These are phyloP conservation scores for Acarospora socialis DNA, from an alignment of 2,329 filamentous ascomycete genomes.

Conservation along the genomic window DNA sequence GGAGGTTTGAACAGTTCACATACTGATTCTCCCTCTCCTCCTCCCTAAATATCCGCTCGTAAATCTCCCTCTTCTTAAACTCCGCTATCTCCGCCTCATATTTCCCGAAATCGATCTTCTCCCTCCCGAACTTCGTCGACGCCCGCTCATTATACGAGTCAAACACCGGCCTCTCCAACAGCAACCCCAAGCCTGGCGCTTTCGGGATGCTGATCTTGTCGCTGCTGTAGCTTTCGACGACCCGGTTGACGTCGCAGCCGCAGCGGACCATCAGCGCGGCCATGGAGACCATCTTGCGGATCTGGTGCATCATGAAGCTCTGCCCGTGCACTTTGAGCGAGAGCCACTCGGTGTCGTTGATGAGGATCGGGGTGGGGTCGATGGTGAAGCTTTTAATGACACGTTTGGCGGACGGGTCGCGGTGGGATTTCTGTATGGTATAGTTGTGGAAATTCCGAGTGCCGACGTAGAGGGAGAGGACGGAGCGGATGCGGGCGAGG, in stretches of 20 bases:
- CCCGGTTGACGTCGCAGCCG: constrained; percentile 57
- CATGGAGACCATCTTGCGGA: constrained; percentile 98
- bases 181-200: constrained; percentile 72
- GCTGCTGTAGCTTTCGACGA: constrained; percentile 57
- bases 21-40: constrained; percentile 10
- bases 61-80: constrained; percentile 29
- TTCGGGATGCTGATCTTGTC: constrained; percentile 80
- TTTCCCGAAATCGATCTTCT: constrained; percentile 63
- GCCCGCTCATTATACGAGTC: constrained; percentile 72
- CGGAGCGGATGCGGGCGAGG: constrained; percentile 58
- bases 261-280: constrained; percentile 71
- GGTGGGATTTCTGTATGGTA: constrained; percentile 73
- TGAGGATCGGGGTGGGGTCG: constrained; percentile 61
- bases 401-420: constrained; percentile 72
- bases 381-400: constrained; percentile 86
- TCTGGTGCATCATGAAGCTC: constrained; percentile 99
- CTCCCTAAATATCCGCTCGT: constrained; percentile 13
- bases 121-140: constrained; percentile 45
- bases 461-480: constrained; percentile 62
- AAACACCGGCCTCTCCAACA: constrained; percentile 86
- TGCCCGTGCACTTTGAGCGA: constrained; percentile 93
- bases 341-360: constrained; percentile 88
- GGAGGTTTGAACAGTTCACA: background rate
- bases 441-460: constrained; percentile 96
- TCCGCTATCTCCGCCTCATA: constrained; percentile 43